A percentile compares a stretch with the other conserved stretches of the same genome.
These are phyloP conservation scores for Fragaria ananassa DNA, from an alignment of 306 rosid genomes.

Conservation along the genomic window DNA sequence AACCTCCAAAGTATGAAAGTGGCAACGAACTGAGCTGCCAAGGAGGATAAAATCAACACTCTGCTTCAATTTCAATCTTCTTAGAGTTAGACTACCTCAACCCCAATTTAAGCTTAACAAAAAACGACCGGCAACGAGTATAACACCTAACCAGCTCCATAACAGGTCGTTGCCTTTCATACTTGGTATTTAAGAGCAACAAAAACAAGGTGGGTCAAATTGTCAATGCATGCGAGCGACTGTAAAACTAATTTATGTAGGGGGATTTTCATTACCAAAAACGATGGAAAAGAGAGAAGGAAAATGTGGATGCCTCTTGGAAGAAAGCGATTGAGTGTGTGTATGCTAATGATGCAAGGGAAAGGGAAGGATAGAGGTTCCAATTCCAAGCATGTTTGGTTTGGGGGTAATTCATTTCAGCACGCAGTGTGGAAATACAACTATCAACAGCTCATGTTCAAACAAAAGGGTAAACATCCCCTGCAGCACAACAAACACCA, in stretches of 20 bases:
- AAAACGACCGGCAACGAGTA: too few relatives aligned
- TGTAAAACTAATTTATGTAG: neutral
- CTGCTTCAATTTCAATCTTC: too few relatives aligned
- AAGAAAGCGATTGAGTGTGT: neutral
- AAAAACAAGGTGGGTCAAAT: neutral
- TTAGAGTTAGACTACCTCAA: too few relatives aligned
- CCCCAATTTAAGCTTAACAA: too few relatives aligned
- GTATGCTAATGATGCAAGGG: neutral
- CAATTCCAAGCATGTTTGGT: neutral
- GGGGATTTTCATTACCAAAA: neutral
- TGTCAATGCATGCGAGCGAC: neutral
- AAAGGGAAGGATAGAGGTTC: neutral
- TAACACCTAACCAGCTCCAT: too few relatives aligned
- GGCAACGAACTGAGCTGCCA: too few relatives aligned
- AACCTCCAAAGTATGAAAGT: too few relatives aligned
- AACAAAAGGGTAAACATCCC: neutral
- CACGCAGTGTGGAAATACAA: neutral
- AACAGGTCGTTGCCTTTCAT: neutral
- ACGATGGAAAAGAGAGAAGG: neutral
- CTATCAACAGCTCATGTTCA: slow-evolving; percentile 5
- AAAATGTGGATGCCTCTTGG: neutral
- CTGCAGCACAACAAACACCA: too few relatives aligned
- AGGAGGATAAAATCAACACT: too few relatives aligned
- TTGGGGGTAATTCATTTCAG: too few relatives aligned
- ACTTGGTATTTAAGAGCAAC: neutral